Base-by-base conservation (phyloP, 2,329 filamentous ascomycete species). In the Macroventuria anomochaeta region DNA sequence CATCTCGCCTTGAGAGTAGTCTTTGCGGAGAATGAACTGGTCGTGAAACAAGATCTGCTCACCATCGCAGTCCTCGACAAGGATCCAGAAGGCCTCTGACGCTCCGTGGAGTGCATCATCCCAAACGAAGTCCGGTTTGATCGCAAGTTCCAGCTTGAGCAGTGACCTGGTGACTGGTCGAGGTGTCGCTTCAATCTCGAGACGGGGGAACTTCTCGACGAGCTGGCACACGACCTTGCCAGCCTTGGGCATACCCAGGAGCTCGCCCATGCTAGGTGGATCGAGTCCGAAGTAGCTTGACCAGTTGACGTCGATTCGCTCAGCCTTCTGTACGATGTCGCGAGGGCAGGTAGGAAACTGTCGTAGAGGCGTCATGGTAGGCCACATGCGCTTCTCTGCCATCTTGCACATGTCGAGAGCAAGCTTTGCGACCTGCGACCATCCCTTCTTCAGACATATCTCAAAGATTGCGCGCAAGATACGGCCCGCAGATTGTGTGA, bases 371-470 rank as follows among this genome's bases (percentile, higher is more conserved):
- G 91, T 91, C 95, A 97, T 99, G 5, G 93, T 97, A 12, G 93
- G 93, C 95, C 95, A 99, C 96, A 99, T 99, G 42, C 96, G 85
- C 81, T 96, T 96, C 80, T 99, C 95, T 0, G 93, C 95, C 91
- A 96, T 97, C 79, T 99, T 99, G 79, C 96, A 99, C 46, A 99
- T 83, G 66, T 96, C 91, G 34, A 99, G 81, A 0, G 95, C 93
- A 58, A 89, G 91, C 78, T 95, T 96, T 7, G 95, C 91, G 3
- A 97, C 95, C 13, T 87, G 88, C 0, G 95, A 87, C 93, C 93
- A 99, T 28, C 93, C 93, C 76, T 97, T 97, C 78, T 93, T 96
- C 62, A 99, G 78, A n/a, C 90, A 89, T 48, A 99, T 97, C 77
- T 99, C 96, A 63, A 97, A 99, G 42, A 99, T 88, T 0, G 95